Evolutionary conservation across 768 basidiomycete species (phyloP), one percentile per base, ranked within the genome.

Genomic region (Mycena capillaripes): DNA sequence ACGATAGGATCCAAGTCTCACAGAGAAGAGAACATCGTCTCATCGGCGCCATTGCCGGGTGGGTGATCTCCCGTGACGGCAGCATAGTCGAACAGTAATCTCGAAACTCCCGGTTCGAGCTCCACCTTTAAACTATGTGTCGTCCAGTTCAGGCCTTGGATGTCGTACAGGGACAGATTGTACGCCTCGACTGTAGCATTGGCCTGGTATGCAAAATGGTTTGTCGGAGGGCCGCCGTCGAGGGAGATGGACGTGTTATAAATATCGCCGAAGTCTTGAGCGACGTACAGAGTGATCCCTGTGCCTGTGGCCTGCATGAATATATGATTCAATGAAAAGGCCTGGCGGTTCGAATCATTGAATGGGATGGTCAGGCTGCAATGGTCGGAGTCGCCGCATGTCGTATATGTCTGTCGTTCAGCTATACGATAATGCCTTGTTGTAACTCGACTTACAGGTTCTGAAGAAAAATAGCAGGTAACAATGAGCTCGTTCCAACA

Each of bases 291-390:
- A 11, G 71, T 72, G 59, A 72, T 72, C 29, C 71, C 71, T 5
- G 71, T 72, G 29, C 71, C 70, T 71, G n/a, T 12, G 17, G 21
- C 2, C 34, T 10, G 11, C 21, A 52, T 65, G 9, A 34, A 29
- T 53, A 2, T 2, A 27, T 3, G 21, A 6, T 6, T 38, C 12
- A 14, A 14, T 11, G 11, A 29, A 60, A 34, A 23, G 32, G 14
- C 32, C n/a, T 16, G 16, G 16, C 9, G 12, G 25, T n/a, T n/a
- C 48, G 11, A 32, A 67, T 66, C 71, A 25, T 72, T 72, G 55
- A 72, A 72, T 10, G 71, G 71, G 16, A 72, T 72, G 32, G 71
- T 72, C 19, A 72, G 32, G 23, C 42, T 72, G 60, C 71, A 72
- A 34, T 72, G 30, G 36, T 72, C 66, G 19, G 52, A 11, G 5